A percentile compares a stretch with the other conserved stretches of the same genome.
Evolutionary conservation across 1,284 basidiomycete species (phyloP).

Genomic region (Neonothopanus nambi): DNA sequence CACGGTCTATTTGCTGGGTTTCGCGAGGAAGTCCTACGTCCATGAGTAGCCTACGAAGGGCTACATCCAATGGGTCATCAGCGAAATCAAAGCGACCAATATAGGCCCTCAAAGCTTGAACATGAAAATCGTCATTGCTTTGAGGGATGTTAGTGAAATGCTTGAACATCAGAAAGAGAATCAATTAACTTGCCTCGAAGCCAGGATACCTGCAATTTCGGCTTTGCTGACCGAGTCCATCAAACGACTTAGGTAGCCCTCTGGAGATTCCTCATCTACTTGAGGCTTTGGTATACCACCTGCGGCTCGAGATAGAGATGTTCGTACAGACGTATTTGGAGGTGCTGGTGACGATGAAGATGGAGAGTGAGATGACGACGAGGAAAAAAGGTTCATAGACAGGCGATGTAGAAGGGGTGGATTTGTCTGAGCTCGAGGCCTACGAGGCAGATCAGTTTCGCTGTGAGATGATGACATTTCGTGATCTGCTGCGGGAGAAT

Average conservation of each 20-base stretch:
- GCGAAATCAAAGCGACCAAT: constrained; percentile 82
- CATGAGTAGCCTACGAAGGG: constrained; percentile 90
- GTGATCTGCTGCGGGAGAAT: constrained; percentile 18
- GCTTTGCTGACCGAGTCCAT: constrained; percentile 65
- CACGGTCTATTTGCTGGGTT: constrained; percentile 98
- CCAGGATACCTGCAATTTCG: constrained; percentile 78
- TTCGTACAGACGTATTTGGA: no score
- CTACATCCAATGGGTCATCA: constrained; percentile 87
- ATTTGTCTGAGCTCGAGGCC: constrained; percentile 67
- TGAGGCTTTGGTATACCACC: constrained; percentile 52
- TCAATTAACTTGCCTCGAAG: constrained; percentile 62
- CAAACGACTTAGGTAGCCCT: constrained; percentile 67
- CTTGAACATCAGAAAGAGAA: constrained; percentile 5
- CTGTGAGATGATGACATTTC: not conserved
- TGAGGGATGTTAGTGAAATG: constrained; percentile 5
- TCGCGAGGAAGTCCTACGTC: constrained; percentile 89
- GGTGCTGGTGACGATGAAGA: constrained; percentile 21
- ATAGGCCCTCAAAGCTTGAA: constrained; percentile 70
- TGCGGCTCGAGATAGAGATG: constrained; percentile 45
- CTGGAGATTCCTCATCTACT: constrained; percentile 65
- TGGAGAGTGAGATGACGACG: constrained; percentile 35
- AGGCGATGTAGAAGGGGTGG: constrained; percentile 69
- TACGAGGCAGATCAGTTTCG: constrained; percentile 21
- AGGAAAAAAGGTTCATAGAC: constrained; percentile 66
- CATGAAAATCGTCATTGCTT: constrained; percentile 76